A percentile compares a stretch with the other conserved stretches of the same genome.
Evolutionary conservation across 495 filamentous ascomycete genomes (phyloP).

Genomic region (Clohesyomyces aquaticus): DNA sequence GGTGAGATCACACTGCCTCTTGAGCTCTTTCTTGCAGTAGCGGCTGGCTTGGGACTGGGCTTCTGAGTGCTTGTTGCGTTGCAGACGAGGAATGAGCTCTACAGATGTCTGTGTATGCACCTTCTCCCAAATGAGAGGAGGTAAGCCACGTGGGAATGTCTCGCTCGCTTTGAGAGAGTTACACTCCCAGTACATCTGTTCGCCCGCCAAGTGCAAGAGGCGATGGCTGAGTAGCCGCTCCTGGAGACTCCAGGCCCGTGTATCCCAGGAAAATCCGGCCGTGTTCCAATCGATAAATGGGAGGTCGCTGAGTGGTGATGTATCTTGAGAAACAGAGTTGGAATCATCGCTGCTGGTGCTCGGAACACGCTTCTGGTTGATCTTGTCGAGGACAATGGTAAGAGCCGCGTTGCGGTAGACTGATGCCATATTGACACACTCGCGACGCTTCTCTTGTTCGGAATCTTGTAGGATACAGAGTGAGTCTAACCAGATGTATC

Average conservation of each 20-base stretch:
- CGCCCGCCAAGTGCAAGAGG: slow-evolving; percentile 24
- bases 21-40: background rate
- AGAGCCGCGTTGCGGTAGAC: slow-evolving; percentile 36
- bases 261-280: slow-evolving; percentile 29
- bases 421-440: slow-evolving; percentile 30
- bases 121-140: slow-evolving; percentile 39
- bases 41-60: background rate
- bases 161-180: slow-evolving; percentile 37
- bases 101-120: slow-evolving; percentile 27
- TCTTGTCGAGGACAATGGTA: slow-evolving; percentile 28
- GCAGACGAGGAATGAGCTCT: background rate
- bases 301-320: background rate
- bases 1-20: background rate
- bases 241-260: slow-evolving; percentile 35
- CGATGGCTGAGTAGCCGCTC: slow-evolving; percentile 36
- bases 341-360: background rate
- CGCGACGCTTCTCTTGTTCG: slow-evolving; percentile 23
- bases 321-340: background rate
- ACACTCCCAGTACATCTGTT: slow-evolving; percentile 41
- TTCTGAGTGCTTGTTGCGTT: background rate
- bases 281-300: slow-evolving; percentile 1
- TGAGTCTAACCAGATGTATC: slow-evolving; percentile 39
- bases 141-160: slow-evolving; percentile 35
- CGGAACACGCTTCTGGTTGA: background rate
- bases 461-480: slow-evolving; percentile 39